Base-by-base conservation (phyloP, 495 filamentous ascomycete species). In the Annulohypoxylon bovei region DNA sequence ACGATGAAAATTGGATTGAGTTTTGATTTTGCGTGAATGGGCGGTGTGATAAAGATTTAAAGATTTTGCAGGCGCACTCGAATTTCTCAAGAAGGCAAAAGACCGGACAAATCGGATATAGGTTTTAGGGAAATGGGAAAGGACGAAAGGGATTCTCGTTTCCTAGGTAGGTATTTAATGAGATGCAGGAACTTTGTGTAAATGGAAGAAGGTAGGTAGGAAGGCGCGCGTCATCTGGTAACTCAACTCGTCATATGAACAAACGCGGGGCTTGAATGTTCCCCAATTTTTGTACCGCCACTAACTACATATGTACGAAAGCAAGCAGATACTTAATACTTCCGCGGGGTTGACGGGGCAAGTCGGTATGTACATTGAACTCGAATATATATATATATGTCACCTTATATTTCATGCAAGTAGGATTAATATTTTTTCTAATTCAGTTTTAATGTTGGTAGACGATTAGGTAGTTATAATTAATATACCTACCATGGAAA, bases 1-100 rank as follows among this genome's bases (percentile, higher is more conserved):
- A 33, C n/a, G 22, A 37, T 25, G 55, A 44, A 58, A 42, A 58
- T 53, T 39, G 44, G 23, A 56, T 46, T 35, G 28, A 20, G 40
- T 52, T 40, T 27, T 4, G 5, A 9, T 14, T 50, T 50, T 23
- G 44, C 18, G 40, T 4, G 16, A 42, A 42, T 42, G 16, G 39
- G 39, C 39, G 39, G n/a, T 42, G 54, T 30, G 55, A 32, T 56
- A 44, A 57, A 42, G n/a, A n/a, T n/a, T n/a, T 62, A 71, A 71
- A 22, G 39, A 62, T 71, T 71, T 52, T 12, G 56, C 18, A n/a
- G 6, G 62, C 62, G 67, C 67, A 71, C 55, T 62, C 39, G 40
- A 50, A 27, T 65, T 66, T 62, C 27, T 57, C 18, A 4, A 52
- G 46, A 63, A 50, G 46, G 27, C 30, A 50, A 62, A 56, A 49